Evolutionary conservation across 371 early-diverging fungal genomes (phyloP).

Genomic region (Phascolomyces articulosus): DNA sequence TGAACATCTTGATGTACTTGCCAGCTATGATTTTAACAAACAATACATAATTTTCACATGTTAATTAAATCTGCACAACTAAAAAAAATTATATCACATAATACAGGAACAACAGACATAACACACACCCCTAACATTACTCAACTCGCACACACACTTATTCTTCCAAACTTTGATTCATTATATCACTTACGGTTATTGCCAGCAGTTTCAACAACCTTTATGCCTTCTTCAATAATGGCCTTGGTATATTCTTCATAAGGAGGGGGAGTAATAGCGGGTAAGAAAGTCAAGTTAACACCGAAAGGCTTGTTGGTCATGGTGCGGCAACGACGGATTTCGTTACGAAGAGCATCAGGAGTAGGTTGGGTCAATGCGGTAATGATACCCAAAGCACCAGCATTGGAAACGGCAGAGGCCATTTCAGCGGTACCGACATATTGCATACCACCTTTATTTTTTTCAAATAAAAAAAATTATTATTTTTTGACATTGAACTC

Average conservation of each 20-base stretch:
- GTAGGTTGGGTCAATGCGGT: slow-evolving; percentile 87
- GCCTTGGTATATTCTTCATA: slow-evolving; percentile 76
- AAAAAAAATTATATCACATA: too few relatives aligned
- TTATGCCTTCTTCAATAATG: slow-evolving; percentile 79
- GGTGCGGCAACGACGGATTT: slow-evolving; percentile 73
- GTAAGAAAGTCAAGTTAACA: slow-evolving; percentile 73
- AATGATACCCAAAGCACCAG: slow-evolving; percentile 94
- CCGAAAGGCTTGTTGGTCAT: slow-evolving; percentile 83
- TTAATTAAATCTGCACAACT: not conserved
- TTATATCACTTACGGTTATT: slow-evolving; percentile 57
- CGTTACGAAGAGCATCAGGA: slow-evolving; percentile 76
- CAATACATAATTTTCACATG: not conserved
- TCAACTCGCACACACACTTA: too few relatives aligned
- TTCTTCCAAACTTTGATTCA: too few relatives aligned
- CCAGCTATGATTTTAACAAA: slow-evolving; percentile 41
- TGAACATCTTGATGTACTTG: slow-evolving; percentile 74
- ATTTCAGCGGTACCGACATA: slow-evolving; percentile 76
- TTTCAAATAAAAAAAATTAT: not conserved
- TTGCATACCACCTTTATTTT: slow-evolving; percentile 21
- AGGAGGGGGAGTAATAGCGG: slow-evolving; percentile 76
- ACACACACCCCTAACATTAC: too few relatives aligned
- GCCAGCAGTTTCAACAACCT: slow-evolving; percentile 79
- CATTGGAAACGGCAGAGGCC: slow-evolving; percentile 93
- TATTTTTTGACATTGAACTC: too few relatives aligned
- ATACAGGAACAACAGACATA: too few relatives aligned